These are phyloP conservation scores for Phaseolus coccineus DNA, from an alignment of 331 rosid genomes.

Conservation along the genomic window DNA sequence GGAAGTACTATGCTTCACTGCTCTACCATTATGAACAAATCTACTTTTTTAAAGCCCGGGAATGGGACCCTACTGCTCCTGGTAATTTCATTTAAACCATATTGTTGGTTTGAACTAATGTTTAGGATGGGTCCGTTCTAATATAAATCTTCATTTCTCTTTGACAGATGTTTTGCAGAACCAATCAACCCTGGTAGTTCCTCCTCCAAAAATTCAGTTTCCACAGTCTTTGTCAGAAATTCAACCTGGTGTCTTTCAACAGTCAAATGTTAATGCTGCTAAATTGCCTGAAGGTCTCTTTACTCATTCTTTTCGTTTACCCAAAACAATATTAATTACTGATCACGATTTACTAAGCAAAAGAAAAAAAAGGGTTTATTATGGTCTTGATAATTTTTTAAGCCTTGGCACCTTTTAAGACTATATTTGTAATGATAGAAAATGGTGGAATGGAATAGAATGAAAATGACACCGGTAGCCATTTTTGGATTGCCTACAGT, in stretches of 20 bases:
- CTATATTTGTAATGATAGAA: slow-evolving; percentile 24
- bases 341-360: neutral
- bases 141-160: slow-evolving; percentile 34
- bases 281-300: slow-evolving; percentile 68
- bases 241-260: slow-evolving; percentile 54
- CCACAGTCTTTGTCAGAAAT: slow-evolving; percentile 43
- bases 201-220: slow-evolving; percentile 46
- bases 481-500: neutral
- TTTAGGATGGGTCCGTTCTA: slow-evolving; percentile 12
- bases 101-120: slow-evolving; percentile 31
- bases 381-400: neutral
- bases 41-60: slow-evolving; percentile 70
- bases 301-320: slow-evolving; percentile 32
- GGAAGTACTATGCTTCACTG: slow-evolving; percentile 83
- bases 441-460: neutral
- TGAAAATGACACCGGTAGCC: slow-evolving; percentile 2
- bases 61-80: slow-evolving; percentile 54
- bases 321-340: slow-evolving; percentile 21
- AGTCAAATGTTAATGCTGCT: slow-evolving; percentile 48
- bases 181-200: slow-evolving; percentile 47
- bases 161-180: slow-evolving; percentile 58
- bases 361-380: neutral
- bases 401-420: neutral
- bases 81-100: slow-evolving; percentile 52
- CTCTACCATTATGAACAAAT: slow-evolving; percentile 85